These are phyloP conservation scores for Zymoseptoria tritici DNA, from an alignment of 2,329 filamentous ascomycete species.

Conservation along the genomic window DNA sequence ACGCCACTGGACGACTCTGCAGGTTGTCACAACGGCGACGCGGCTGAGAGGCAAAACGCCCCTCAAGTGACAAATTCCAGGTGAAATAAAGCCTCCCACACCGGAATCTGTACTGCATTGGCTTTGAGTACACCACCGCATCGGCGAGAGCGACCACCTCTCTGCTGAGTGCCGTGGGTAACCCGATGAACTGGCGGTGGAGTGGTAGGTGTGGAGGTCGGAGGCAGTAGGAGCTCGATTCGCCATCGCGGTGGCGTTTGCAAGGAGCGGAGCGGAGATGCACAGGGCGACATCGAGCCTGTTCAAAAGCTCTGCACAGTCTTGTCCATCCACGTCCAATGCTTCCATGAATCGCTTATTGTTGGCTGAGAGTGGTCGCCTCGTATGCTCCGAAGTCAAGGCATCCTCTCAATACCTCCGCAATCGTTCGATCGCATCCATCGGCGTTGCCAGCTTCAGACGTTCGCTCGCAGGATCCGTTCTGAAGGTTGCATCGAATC, in stretches of 20 bases:
- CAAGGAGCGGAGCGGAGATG: neutral
- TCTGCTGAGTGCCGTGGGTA: no score
- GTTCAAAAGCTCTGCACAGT: conserved; percentile 52
- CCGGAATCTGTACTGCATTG: no score
- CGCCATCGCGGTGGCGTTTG: neutral
- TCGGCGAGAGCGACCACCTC: no score
- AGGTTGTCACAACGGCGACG: no score
- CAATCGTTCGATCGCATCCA: conserved; percentile 51
- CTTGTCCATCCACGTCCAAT: conserved; percentile 46
- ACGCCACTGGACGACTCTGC: no score
- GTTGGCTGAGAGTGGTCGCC: conserved; percentile 47
- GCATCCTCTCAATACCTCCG: conserved; percentile 55
- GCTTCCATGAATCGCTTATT: conserved; percentile 59
- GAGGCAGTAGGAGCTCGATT: conserved; percentile 11
- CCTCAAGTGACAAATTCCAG: no score
- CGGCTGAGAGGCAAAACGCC: no score
- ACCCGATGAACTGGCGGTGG: conserved; percentile 38
- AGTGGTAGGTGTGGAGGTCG: conserved; percentile 18
- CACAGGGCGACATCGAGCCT: no score
- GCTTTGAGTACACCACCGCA: no score
- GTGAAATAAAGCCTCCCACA: no score
- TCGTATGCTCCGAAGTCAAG: conserved; percentile 42
- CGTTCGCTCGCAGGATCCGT: conserved; percentile 49
- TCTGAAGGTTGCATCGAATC: conserved; percentile 47
- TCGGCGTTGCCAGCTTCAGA: conserved; percentile 42